Evolutionary conservation across 2,329 filamentous ascomycete species (phyloP), one percentile per base, ranked within the genome.

Genomic region (Pseudogymnoascus sp.): DNA sequence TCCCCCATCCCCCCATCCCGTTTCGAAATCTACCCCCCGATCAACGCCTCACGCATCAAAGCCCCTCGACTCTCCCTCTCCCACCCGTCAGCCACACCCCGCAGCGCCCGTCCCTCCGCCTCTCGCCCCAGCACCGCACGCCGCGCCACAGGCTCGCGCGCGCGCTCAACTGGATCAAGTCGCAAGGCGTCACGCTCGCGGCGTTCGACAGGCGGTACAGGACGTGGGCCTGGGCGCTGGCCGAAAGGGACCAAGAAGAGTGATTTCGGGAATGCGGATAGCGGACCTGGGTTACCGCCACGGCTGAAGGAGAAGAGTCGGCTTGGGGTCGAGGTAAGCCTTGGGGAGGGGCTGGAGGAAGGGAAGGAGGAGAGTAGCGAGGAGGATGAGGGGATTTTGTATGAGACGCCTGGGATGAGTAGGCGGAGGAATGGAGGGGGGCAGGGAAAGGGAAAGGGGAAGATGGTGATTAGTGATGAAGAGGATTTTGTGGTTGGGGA

Each of bases 1-100:
- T 51, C 60, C 14, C 75, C 78, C 60, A 89, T 95, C 25, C 89
- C 90, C 2, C 79, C 86, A 0, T 85, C 80, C 1, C 84, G 90
- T 36, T 96, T 92, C 74, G 88, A 92, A 70, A 85, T 95, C 43
- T 93, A 90, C 71, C 91, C 91, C 7, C 84, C 88, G 0, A 77
- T 89, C 7, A 83, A 83, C 19, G 83, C 83, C 36, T 67, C 72
- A 19, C 65, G 67, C 36, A 76, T 78, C 62, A 80, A 83, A 21
- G 79, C 66, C 6, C 68, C 68, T 8, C 66, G 70, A 28, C 72
- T 75, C 23, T 64, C 71, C 19, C 66, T 69, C 19, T 62, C 64
- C 34, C 67, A 71, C 23, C 67, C 66, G 13, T 28, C 67, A 23
- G 36, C 66, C 51, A 66, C 67, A 31, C 65, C 62, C 8, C 68